Base-by-base conservation (phyloP, 441 rosid species). In the Croton laevigatus region DNA sequence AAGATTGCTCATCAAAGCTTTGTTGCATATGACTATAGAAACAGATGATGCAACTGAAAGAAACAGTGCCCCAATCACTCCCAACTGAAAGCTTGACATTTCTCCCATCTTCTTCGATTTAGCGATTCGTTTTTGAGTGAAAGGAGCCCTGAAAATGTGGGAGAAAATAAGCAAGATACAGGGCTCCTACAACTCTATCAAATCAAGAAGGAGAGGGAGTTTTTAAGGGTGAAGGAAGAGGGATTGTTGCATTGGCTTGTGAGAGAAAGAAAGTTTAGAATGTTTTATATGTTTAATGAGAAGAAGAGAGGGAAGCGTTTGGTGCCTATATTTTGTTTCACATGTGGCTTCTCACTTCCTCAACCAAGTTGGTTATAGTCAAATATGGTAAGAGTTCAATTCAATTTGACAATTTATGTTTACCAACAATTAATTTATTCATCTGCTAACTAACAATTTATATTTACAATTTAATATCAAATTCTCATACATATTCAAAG, bases 1-100 rank as follows among this genome's bases (percentile, higher is more conserved):
- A 27, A 95, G 96, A 75, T 92, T 88, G 84, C 96, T 88, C 98
- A 95, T 95, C 77, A 95, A 79, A 81, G 99, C 99, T 85, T 95
- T 95, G 85, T 95, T 95, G 88, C 99, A 92, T 20, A 94, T 92
- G 73, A 92, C 99, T 80, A 95, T 92, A 73, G 99, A 92, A 64
- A 95, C 98, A 44, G 99, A 95, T 66, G 98, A 95, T 63, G 97
- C 98, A 74, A 95, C 98, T 10, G 99, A 95, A 23, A 95, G 88
- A 71, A 95, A 91, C 79, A 95, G 84, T 48, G 99, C 98, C 49
- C 99, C 97, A 40, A 89, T 78, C 52, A 95, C 91, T 44, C 99
- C 98, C 83, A 92, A 75, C 78, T 87, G 96, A 81, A 89, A 81
- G 70, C 88, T 82, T 70, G 93, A 74, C 91, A 87, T 88, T 75